Evolutionary conservation across 306 rosid genomes (phyloP).

Genomic region (Quercus suber): DNA sequence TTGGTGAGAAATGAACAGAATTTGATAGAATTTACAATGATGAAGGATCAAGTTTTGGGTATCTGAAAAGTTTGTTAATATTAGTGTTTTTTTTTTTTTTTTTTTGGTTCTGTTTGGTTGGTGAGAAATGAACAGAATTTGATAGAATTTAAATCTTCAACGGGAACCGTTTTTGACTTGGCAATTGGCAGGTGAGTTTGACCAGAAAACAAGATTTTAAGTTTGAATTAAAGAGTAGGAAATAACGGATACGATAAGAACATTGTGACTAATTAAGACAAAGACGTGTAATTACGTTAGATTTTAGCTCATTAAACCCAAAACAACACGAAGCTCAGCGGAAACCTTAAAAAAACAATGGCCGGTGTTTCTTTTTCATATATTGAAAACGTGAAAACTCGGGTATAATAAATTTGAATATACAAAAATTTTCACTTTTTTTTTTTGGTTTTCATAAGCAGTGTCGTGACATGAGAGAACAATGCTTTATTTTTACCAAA

Average conservation of each 20-base stretch:
- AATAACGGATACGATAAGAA: too few relatives aligned
- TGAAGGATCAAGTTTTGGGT: constrained; percentile 13
- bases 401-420: too few relatives aligned
- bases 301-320: neutral
- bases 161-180: neutral
- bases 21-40: constrained; percentile 23
- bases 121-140: constrained; percentile 10
- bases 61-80: neutral
- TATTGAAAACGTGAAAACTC: too few relatives aligned
- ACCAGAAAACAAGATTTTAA: neutral
- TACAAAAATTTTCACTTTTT: too few relatives aligned
- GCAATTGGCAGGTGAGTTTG: neutral
- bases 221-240: too few relatives aligned
- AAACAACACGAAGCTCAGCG: too few relatives aligned
- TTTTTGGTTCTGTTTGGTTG: constrained; percentile 3
- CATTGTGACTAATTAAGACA: neutral
- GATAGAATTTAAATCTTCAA: constrained; percentile 26
- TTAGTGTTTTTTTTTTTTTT: neutral
- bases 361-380: too few relatives aligned
- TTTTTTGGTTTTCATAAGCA: too few relatives aligned
- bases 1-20: neutral
- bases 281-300: neutral
- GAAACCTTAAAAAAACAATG: too few relatives aligned
- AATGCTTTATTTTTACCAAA: too few relatives aligned
- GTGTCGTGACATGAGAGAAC: too few relatives aligned